phyloP scores from a whole-genome alignment of 371 early-diverging fungal genomes.

The Dentiscutata heterogama region DNA sequence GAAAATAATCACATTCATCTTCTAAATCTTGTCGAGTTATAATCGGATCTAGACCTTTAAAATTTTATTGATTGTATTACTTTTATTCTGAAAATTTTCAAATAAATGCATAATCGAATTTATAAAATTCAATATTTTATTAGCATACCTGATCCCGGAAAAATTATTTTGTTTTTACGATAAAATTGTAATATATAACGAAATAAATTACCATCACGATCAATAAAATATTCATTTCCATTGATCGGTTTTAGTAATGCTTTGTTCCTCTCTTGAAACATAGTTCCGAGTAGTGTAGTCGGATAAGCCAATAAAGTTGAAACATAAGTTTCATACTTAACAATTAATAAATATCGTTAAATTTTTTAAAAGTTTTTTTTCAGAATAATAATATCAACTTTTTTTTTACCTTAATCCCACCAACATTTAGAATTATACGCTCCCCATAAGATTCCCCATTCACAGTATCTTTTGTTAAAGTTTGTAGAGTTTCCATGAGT shows the following conservation, averaged over 20 bases:
- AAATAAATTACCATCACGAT: conserved; percentile 37
- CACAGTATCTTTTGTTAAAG: no score
- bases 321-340: conserved; percentile 30
- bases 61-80: background rate
- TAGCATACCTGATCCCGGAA: conserved; percentile 5
- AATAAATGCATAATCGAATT: background rate
- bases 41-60: background rate
- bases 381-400: background rate
- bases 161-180: conserved; percentile 35
- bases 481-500: no score
- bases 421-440: conserved; percentile 41
- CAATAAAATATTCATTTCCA: conserved; percentile 42
- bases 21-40: conserved; percentile 25
- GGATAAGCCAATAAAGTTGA: conserved; percentile 23
- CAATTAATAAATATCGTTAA: background rate
- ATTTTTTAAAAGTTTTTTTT: background rate
- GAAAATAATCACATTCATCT: conserved; percentile 41
- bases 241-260: background rate
- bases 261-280: conserved; percentile 18
- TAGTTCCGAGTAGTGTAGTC: background rate
- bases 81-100: background rate
- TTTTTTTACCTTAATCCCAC: conserved; percentile 38
- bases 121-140: background rate
- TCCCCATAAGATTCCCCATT: background rate
- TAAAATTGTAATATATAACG: conserved; percentile 39